These are phyloP conservation scores for Crotalaria pallida DNA, from an alignment of 306 rosid species.

Conservation along the genomic window DNA sequence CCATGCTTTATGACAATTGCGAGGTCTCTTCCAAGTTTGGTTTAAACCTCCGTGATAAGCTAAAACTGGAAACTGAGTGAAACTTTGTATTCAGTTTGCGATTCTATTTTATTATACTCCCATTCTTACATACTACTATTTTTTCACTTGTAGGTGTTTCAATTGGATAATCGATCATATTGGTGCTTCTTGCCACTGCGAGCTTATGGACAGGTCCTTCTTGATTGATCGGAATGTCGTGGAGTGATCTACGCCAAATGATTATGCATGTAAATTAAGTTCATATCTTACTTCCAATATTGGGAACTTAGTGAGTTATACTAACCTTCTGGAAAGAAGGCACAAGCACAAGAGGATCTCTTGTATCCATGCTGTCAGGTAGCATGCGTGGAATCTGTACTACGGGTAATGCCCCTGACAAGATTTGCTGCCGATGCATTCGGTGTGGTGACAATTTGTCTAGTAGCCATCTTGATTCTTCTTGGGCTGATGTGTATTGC, in stretches of 20 bases:
- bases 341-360: conserved; percentile 47
- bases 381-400: conserved; percentile 99
- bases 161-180: conserved; percentile 2
- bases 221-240: conserved; percentile 23
- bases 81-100: not conserved
- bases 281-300: conserved; percentile 27
- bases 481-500: conserved; percentile 74
- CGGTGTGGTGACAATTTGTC: conserved; percentile 94
- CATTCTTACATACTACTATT: not conserved
- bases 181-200: not conserved
- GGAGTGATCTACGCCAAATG: conserved; percentile 5
- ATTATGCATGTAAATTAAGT: conserved; percentile 24
- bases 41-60: not conserved
- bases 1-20: not conserved
- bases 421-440: conserved; percentile 94
- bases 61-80: not conserved
- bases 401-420: conserved; percentile 99
- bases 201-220: conserved; percentile 18
- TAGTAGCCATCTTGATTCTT: conserved; percentile 78
- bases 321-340: conserved; percentile 40
- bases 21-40: not conserved
- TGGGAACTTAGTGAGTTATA: conserved; percentile 19
- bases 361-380: conserved; percentile 97
- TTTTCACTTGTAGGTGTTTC: conserved; percentile 27
- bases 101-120: not conserved